Evolutionary conservation across 106 monocot species (phyloP).

Genomic region (Allium cepa): DNA sequence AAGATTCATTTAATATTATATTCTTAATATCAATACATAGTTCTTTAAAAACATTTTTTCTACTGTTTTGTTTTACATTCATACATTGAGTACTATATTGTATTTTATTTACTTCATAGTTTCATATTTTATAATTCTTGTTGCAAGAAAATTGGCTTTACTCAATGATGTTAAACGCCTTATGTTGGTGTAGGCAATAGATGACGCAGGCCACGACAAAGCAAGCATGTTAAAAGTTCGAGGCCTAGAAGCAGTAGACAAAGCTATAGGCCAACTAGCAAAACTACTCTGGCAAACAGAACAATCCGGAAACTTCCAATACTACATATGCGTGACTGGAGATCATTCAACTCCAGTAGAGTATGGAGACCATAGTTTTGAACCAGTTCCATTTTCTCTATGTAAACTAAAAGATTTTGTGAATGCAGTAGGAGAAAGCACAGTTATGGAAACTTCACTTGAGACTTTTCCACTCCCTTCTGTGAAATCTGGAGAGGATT

Average conservation of each 20-base stretch:
- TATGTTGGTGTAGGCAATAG: constrained; percentile 52
- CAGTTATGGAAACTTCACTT: constrained; percentile 30
- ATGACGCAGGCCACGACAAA: constrained; percentile 98
- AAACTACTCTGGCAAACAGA: constrained; percentile 77
- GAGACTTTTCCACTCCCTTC: constrained; percentile 76
- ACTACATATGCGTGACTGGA: constrained; percentile 77
- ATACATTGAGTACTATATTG: too few relatives aligned
- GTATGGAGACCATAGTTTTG: constrained; percentile 95
- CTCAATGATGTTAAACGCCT: too few relatives aligned
- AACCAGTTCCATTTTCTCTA: constrained; percentile 79
- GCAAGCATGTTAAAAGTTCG: constrained; percentile 67
- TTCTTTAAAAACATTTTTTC: too few relatives aligned
- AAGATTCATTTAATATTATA: too few relatives aligned
- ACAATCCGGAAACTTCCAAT: constrained; percentile 52
- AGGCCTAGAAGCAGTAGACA: constrained; percentile 80
- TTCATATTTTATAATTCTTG: too few relatives aligned
- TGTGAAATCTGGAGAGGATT: constrained; percentile 51
- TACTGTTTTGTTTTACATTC: too few relatives aligned
- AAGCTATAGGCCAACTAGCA: constrained; percentile 62
- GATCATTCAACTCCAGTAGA: constrained; percentile 97
- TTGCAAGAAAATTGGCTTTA: too few relatives aligned
- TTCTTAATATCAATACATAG: too few relatives aligned
- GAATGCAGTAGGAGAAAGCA: constrained; percentile 43
- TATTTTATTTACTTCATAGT: too few relatives aligned
- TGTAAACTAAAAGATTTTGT: constrained; percentile 67